phyloP scores from a whole-genome alignment of 768 basidiomycete species.

The Exsudoporus frostii region DNA sequence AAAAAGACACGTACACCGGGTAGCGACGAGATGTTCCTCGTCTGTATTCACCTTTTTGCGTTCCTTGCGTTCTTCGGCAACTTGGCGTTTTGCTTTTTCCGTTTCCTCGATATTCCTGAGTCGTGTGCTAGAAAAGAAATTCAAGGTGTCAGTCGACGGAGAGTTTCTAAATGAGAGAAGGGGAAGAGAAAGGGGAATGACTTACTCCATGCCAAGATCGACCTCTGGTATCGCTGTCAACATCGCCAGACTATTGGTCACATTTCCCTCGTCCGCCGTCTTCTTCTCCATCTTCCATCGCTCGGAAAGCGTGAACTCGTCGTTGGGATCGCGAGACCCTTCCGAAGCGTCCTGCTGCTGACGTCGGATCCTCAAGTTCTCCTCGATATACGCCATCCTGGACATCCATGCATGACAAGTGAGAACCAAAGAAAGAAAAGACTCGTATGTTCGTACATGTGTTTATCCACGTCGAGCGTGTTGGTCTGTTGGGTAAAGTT shows the following conservation, averaged over 20 bases:
- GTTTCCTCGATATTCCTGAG: conserved; percentile 97
- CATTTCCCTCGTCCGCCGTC: conserved; percentile 80
- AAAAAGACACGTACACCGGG: conserved; percentile 65
- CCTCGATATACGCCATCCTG: conserved; percentile 96
- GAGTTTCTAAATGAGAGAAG: not conserved
- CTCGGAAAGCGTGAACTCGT: conserved; percentile 72
- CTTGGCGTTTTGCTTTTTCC: conserved; percentile 89
- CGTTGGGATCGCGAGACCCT: conserved; percentile 50
- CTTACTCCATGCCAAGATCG: conserved; percentile 97
- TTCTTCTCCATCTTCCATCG: conserved; percentile 58
- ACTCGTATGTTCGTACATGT: conserved; percentile 45
- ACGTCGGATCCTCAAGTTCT: conserved; percentile 78
- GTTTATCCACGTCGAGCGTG: conserved; percentile 93
- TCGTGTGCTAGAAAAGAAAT: conserved; percentile 53
- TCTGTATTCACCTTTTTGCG: conserved; percentile 54
- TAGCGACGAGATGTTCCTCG: conserved; percentile 81
- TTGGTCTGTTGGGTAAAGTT: conserved; percentile 99
- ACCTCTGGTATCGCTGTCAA: conserved; percentile 97
- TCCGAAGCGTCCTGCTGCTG: conserved; percentile 49
- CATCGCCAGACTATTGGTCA: conserved; percentile 93
- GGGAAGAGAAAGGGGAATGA: conserved; percentile 12
- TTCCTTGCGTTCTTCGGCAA: conserved; percentile 70
- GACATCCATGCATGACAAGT: no score
- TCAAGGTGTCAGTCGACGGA: no score
- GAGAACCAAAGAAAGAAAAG: not conserved